Percentiles rank a stretch among this genome's conserved stretches.
These are phyloP conservation scores for Neurospora sp. DNA, from an alignment of 495 filamentous ascomycete species.

Conservation along the genomic window DNA sequence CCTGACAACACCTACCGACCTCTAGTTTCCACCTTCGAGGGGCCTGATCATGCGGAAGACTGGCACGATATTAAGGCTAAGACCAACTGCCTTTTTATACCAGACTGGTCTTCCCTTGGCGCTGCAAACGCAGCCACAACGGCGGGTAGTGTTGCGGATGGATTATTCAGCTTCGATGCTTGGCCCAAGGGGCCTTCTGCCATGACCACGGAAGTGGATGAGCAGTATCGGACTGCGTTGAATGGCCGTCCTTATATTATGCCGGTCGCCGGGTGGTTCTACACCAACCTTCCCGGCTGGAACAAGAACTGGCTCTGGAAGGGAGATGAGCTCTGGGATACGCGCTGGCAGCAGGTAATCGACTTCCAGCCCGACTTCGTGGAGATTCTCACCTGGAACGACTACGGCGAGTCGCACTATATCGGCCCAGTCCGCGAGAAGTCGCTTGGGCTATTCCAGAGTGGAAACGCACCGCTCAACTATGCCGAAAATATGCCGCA, in stretches of 20 bases:
- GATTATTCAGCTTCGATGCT: conserved; percentile 49
- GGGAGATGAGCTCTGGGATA: conserved; percentile 48
- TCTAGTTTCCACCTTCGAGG: conserved; percentile 49
- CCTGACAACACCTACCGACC: conserved; percentile 29
- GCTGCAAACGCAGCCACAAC: conserved; percentile 1
- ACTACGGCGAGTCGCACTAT: conserved; percentile 57
- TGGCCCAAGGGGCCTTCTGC: conserved; percentile 40
- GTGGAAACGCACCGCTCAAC: conserved; percentile 8
- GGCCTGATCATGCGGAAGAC: conserved; percentile 15
- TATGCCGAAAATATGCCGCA: conserved; percentile 10
- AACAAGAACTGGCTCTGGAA: conserved; percentile 55
- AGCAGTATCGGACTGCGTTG: conserved; percentile 34
- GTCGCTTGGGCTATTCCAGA: conserved; percentile 9
- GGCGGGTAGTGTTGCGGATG: conserved; percentile 42
- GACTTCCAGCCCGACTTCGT: conserved; percentile 44
- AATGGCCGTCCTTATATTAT: conserved; percentile 43
- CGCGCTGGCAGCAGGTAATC: conserved; percentile 47
- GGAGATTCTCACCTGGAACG: conserved; percentile 62
- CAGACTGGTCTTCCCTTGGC: conserved; percentile 24
- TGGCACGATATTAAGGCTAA: conserved; percentile 21
- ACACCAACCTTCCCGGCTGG: conserved; percentile 43
- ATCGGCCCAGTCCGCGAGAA: conserved; percentile 31
- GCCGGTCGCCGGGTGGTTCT: conserved; percentile 58
- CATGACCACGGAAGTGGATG: conserved; percentile 38
- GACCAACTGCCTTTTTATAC: conserved; percentile 22